Evolutionary conservation across 2,329 filamentous ascomycete species (phyloP), one percentile per base, ranked within the genome.

Genomic region (Alternaria arbusti): DNA sequence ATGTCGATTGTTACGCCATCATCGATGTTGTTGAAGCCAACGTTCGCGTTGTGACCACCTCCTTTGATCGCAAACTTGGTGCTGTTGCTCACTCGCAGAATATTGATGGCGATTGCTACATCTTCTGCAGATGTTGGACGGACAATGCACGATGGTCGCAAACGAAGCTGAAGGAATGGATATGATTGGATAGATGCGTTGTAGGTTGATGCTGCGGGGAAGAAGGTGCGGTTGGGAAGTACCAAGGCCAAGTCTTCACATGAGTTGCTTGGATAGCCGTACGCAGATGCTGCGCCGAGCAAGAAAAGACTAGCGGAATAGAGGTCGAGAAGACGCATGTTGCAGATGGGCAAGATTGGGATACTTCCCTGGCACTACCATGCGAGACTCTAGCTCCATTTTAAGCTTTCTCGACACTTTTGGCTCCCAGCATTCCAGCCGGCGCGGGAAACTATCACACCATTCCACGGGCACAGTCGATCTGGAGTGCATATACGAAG

Each of bases 1-100:
- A 78, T 68, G 47, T 78, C 76, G 47, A 79, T 76, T 1, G 73
- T 75, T 4, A 79, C 72, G 6, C 77, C 77, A 46, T 73, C 60
- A 1, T 72, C 63, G 17, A 78, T 70, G 30, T 76, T 76, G 32
- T 71, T 73, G 10, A 65, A 83, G 4, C 69, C 71, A 2, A 54
- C 52, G 40, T 71, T 72, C 10, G 68, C 61, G 36, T 71, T 73
- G 10, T 74, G 72, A 3, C 72, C 73, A 45, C 73, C 73, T 15
- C 72, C 66, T 49, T 65, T 70, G 30, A 75, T 59, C 10, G 73
- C 72, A 50, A 75, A 72, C 13, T 70, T 67, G 20, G 68, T 66
- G 36, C 54, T 54, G 12, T 65, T 62, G 40, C 28, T 61, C 10
- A 62, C 23, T 30, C 25, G 22, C 20, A 74, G 46, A 13, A 69